A percentile compares a stretch with the other conserved stretches of the same genome.
phyloP scores from a whole-genome alignment of 2,329 filamentous ascomycete species.

The Colletotrichum melonis region DNA sequence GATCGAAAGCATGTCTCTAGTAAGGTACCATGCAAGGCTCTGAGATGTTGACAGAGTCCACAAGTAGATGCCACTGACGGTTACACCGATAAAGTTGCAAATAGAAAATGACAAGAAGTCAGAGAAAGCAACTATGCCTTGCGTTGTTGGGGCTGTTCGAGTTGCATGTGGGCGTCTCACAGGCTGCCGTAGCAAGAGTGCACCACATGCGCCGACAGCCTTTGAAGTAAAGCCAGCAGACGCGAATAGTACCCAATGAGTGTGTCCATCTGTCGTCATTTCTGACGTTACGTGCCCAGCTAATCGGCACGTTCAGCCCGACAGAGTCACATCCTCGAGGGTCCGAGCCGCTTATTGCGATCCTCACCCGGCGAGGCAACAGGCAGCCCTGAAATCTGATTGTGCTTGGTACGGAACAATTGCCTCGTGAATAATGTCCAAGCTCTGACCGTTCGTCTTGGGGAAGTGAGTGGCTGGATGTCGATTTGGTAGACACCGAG shows the following conservation, averaged over 20 bases:
- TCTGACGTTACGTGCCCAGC: slow-evolving; percentile 27
- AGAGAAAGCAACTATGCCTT: background rate
- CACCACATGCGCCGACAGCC: background rate
- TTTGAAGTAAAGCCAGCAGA: background rate
- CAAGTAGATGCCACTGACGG: background rate
- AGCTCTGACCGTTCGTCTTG: background rate
- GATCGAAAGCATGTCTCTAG: background rate
- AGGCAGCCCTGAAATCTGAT: background rate
- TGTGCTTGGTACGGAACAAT: background rate
- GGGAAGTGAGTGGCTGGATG: background rate
- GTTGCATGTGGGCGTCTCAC: slow-evolving; percentile 4
- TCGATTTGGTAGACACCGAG: background rate
- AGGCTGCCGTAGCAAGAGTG: background rate
- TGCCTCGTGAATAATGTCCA: background rate
- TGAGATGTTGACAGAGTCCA: background rate
- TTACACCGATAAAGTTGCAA: background rate
- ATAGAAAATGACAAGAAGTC: background rate
- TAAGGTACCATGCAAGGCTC: slow-evolving; percentile 1
- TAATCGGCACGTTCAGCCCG: slow-evolving; percentile 24
- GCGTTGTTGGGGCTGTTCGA: background rate
- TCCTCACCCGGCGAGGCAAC: background rate
- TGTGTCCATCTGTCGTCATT: slow-evolving; percentile 2
- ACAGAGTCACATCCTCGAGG: slow-evolving; percentile 1
- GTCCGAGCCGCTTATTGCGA: background rate
- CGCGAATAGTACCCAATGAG: slow-evolving; percentile 9